Base-by-base conservation (phyloP, 805 yeast species). In the Myxozyma vanderwaltii region DNA sequence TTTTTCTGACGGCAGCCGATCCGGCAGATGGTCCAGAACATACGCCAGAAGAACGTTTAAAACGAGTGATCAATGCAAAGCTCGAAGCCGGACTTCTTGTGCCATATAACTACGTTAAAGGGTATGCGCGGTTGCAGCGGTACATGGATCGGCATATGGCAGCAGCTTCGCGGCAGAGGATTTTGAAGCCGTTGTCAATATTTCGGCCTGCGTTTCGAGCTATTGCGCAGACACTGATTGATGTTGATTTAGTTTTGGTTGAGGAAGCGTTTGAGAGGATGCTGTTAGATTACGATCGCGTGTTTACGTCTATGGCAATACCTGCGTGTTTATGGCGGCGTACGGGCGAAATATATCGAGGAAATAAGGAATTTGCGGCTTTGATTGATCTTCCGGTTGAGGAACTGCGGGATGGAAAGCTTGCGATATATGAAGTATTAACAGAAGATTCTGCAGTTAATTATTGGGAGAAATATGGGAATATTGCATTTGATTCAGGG, bases 301-400 rank as follows among this genome's bases (percentile, higher is more conserved):
- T 92, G 2, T 92, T 92, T 75, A 91, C 97, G 0, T 87, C 96
- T 3, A 91, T 92, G 96, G 96, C 97, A 5, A 90, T 92, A 61
- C 98, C 98, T 1, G 97, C 97, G 0, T 92, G 98, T 74, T 78
- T 92, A 29, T 92, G 98, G 97, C 78, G 98, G 71, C 85, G 98
- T 67, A 91, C 98, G 0, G 98, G 98, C 1, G 98, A 92, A 67
- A 92, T 92, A 2, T 92, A 89, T 68, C 75, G 97, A 61, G 98
- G 97, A 0, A 92, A 92, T 73, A 91, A 91, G 71, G 98, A 92
- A 71, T 92, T 92, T 81, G 98, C 97, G 0, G 87, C 91, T 1
- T 74, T 92, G 56, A 97, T 92, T 1, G 96, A 91, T 21, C 96
- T 89, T 24, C 82, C 84, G 29, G 89, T 92, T 1, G 97, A 91